These are phyloP conservation scores for Dictyostelium capitatum DNA, from an alignment of 78 protist genomes.

Conservation along the genomic window DNA sequence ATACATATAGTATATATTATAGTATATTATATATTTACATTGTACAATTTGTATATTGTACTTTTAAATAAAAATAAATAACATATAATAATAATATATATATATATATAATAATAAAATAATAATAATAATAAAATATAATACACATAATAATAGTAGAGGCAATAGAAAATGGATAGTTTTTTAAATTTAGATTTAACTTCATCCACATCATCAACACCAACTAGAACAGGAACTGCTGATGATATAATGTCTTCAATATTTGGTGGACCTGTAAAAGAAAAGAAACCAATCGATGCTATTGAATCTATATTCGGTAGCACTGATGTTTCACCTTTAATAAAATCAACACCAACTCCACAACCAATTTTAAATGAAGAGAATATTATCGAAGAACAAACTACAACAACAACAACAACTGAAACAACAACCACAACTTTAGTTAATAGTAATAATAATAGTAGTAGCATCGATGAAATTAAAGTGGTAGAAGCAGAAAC, in stretches of 20 bases:
- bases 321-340: not conserved
- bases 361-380: not conserved
- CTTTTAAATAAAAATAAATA: too few species aligned
- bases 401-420: not conserved
- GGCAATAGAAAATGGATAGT: not conserved
- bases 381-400: not conserved
- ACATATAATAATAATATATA: too few species aligned
- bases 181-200: constrained; percentile 13
- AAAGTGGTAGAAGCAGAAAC: not conserved
- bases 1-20: too few species aligned
- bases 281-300: not conserved
- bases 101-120: too few species aligned
- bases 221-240: not conserved
- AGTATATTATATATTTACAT: too few species aligned
- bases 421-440: not conserved
- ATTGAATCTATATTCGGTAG: constrained; percentile 1
- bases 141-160: too few species aligned
- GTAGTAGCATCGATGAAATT: not conserved
- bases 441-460: not conserved
- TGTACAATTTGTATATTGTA: not conserved
- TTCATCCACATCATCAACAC: not conserved
- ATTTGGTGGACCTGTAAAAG: not conserved
- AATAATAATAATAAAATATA: too few species aligned
- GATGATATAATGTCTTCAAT: constrained; percentile 20
- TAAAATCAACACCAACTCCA: not conserved